A percentile compares a stretch with the other conserved stretches of the same genome.
phyloP scores from a whole-genome alignment of 345 rosid species.

The Anacardium occidentale region DNA sequence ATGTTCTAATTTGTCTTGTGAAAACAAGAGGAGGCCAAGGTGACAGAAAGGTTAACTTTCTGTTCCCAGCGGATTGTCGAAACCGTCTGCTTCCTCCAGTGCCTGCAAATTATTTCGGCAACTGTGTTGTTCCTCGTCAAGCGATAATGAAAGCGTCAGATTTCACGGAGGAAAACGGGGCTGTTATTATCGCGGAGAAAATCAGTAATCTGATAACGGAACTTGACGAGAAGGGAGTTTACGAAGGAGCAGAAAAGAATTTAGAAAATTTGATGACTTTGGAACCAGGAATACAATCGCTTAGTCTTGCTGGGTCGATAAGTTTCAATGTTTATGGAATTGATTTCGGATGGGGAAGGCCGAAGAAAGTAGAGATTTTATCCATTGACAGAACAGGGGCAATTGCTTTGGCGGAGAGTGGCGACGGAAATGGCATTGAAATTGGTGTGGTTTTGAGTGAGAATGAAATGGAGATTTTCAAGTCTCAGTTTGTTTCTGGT shows the following conservation, averaged over 20 bases:
- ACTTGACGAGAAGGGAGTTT: conserved; percentile 5
- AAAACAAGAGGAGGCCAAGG: conserved; percentile 30
- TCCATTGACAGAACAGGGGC: conserved; percentile 25
- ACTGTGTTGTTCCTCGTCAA: conserved; percentile 25
- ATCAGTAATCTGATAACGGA: conserved; percentile 16
- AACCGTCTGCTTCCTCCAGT: conserved; percentile 37
- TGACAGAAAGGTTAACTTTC: conserved; percentile 6
- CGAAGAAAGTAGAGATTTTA: conserved; percentile 3
- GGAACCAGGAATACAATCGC: neutral
- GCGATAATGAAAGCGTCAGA: conserved; percentile 10
- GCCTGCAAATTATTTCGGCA: conserved; percentile 42
- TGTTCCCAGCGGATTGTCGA: conserved; percentile 35
- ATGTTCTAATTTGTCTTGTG: conserved; percentile 25
- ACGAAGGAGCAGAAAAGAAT: conserved; percentile 8
- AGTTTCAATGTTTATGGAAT: conserved; percentile 19
- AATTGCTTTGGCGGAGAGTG: conserved; percentile 22
- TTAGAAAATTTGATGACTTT: no score
- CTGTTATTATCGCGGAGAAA: neutral
- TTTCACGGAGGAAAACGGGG: conserved; percentile 10
- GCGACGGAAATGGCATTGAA: conserved; percentile 35
- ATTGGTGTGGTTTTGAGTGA: conserved; percentile 26
- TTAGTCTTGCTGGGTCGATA: conserved; percentile 13
- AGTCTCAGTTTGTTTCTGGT: conserved; percentile 6
- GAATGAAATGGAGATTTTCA: conserved; percentile 30
- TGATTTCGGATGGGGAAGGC: conserved; percentile 30